phyloP scores from a whole-genome alignment of 176 grass and related monocot species.

The Triticum timopheevii region DNA sequence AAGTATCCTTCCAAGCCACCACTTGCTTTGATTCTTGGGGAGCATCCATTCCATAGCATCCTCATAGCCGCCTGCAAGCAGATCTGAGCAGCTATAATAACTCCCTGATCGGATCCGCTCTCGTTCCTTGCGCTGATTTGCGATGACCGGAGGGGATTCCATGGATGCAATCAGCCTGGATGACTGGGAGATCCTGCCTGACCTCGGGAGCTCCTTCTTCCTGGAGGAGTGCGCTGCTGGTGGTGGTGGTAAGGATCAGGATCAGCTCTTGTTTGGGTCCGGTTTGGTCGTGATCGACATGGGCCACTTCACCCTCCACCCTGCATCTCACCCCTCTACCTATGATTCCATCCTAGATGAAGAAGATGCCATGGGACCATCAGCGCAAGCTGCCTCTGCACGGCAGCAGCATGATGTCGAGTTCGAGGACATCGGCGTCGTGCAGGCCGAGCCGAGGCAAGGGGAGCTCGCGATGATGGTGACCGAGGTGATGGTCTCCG shows the following conservation, averaged over 20 bases:
- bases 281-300: slow-evolving; percentile 53
- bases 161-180: slow-evolving; percentile 62
- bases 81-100: not conserved
- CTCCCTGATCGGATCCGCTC: slow-evolving; percentile 2
- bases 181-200: slow-evolving; percentile 89
- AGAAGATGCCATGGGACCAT: not conserved
- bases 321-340: slow-evolving; percentile 33
- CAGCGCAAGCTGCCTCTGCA: not conserved
- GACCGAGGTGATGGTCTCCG: slow-evolving; percentile 14
- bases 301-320: slow-evolving; percentile 48
- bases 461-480: not conserved
- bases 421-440: slow-evolving; percentile 52
- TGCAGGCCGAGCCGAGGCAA: not conserved
- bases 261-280: slow-evolving; percentile 29
- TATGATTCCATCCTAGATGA: slow-evolving; percentile 11
- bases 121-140: slow-evolving; percentile 18
- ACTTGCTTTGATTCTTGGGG: slow-evolving; percentile 13
- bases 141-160: slow-evolving; percentile 30
- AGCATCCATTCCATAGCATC: slow-evolving; percentile 24
- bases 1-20: slow-evolving; percentile 39
- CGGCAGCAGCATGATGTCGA: not conserved
- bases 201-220: slow-evolving; percentile 35
- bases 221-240: slow-evolving; percentile 24
- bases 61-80: slow-evolving; percentile 17
- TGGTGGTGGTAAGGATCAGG: slow-evolving; percentile 39